Percentiles rank a stretch among this genome's conserved stretches.
These are phyloP conservation scores for Elsinoe necatrix DNA, from an alignment of 2,329 filamentous ascomycete genomes.

Conservation along the genomic window DNA sequence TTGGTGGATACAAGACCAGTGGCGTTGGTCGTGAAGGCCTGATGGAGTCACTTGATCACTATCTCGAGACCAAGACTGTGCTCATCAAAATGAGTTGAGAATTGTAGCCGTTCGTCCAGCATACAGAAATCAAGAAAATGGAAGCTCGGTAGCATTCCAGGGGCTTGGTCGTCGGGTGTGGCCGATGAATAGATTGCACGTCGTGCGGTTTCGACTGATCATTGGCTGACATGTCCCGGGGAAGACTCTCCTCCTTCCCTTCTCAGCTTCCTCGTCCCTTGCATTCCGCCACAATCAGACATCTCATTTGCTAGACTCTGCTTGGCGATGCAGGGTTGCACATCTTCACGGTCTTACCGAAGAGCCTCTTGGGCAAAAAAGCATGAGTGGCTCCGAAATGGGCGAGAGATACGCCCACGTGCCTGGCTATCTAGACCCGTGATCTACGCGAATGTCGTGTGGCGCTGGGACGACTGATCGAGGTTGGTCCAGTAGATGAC, in stretches of 20 bases:
- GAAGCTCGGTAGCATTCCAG: background rate
- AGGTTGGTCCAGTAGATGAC: background rate
- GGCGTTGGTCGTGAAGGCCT: conserved; percentile 14
- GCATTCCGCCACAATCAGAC: conserved; percentile 3
- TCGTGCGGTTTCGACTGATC: background rate
- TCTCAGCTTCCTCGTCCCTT: background rate
- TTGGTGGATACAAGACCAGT: conserved; percentile 33
- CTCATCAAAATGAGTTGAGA: conserved; percentile 8
- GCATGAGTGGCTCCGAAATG: background rate
- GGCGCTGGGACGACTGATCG: background rate
- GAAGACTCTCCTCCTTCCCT: conserved; percentile 13
- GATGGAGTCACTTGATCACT: conserved; percentile 10
- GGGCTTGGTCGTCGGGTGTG: background rate
- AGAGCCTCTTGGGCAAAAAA: conserved; percentile 9
- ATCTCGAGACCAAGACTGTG: conserved; percentile 17
- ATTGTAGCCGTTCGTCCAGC: background rate
- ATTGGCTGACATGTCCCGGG: background rate
- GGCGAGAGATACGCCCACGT: conserved; percentile 10
- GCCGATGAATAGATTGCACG: conserved; percentile 14
- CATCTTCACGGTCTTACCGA: conserved; percentile 12
- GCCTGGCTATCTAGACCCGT: conserved; percentile 11
- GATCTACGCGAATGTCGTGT: conserved; percentile 7
- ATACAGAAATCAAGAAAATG: background rate
- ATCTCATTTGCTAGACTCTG: conserved; percentile 10
- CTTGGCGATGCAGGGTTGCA: conserved; percentile 9